Percentiles rank a stretch among this genome's conserved stretches.
phyloP scores from a whole-genome alignment of 2,329 filamentous ascomycete genomes.

The Pestalotiopsis sp. region DNA sequence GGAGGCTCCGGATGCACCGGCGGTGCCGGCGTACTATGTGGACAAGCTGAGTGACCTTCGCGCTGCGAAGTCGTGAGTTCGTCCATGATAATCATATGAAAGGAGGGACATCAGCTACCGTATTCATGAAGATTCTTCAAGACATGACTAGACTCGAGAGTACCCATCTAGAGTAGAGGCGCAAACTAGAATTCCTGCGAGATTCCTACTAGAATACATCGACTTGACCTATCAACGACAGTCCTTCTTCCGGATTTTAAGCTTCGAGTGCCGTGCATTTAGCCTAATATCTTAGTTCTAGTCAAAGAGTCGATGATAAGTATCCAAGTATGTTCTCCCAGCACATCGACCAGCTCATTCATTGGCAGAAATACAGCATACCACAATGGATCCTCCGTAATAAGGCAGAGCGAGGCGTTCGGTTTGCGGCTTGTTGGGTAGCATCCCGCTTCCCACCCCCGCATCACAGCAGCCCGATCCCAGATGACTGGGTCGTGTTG shows the following conservation, averaged over 20 bases:
- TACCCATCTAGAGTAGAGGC: neutral
- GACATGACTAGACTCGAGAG: neutral
- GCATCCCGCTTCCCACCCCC: neutral
- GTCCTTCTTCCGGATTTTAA: neutral
- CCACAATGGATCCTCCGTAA: neutral
- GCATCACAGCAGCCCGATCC: neutral
- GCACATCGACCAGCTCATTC: neutral
- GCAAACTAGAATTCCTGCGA: neutral
- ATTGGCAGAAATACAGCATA: neutral
- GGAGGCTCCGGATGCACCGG: conserved; percentile 67
- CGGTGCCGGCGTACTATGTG: conserved; percentile 81
- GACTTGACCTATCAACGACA: neutral
- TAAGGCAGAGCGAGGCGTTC: too few species aligned
- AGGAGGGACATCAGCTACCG: neutral
- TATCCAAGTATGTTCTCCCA: neutral
- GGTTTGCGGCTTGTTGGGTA: neutral
- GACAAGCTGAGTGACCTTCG: conserved; percentile 81
- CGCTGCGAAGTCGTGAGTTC: conserved; percentile 22
- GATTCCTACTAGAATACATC: neutral
- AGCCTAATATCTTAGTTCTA: neutral
- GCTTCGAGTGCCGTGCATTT: neutral
- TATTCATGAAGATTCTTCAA: neutral
- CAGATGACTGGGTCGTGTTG: neutral
- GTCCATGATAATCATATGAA: neutral
- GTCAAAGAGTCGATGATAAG: neutral